phyloP scores from a whole-genome alignment of 345 rosid species.

The Brassica carinata region DNA sequence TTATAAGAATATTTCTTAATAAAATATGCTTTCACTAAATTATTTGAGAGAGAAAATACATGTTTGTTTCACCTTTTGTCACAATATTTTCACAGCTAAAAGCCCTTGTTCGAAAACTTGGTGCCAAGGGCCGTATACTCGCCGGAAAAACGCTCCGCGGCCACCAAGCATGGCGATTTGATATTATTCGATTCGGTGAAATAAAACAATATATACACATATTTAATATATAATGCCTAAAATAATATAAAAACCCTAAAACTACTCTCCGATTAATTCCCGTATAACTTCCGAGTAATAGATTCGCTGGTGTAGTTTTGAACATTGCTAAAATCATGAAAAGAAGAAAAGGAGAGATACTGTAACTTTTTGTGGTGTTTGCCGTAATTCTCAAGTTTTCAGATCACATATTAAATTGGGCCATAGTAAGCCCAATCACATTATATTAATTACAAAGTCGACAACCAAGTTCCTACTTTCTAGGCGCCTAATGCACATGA shows the following conservation, averaged over 20 bases:
- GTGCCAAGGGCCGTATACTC: too few species aligned
- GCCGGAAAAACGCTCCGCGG: too few species aligned
- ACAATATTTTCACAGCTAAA: not conserved
- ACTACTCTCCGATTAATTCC: too few species aligned
- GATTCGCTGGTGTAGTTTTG: too few species aligned
- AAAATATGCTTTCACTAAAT: not conserved
- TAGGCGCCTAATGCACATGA: not conserved
- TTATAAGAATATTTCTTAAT: too few species aligned
- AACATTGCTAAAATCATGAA: not conserved
- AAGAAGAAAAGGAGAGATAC: not conserved
- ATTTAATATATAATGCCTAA: too few species aligned
- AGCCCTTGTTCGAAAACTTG: too few species aligned
- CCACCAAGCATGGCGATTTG: too few species aligned
- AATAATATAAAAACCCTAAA: too few species aligned
- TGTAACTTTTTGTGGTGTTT: not conserved
- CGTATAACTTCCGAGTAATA: too few species aligned
- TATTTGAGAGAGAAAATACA: not conserved
- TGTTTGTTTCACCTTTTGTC: not conserved
- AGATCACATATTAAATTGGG: not conserved
- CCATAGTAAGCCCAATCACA: not conserved
- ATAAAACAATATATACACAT: too few species aligned
- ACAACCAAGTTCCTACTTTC: not conserved
- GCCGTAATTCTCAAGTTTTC: not conserved
- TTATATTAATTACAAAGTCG: not conserved
- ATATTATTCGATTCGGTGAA: too few species aligned